Conservation (phyloP, 148 eudicot species). For the Chenopodium quinoa region DNA sequence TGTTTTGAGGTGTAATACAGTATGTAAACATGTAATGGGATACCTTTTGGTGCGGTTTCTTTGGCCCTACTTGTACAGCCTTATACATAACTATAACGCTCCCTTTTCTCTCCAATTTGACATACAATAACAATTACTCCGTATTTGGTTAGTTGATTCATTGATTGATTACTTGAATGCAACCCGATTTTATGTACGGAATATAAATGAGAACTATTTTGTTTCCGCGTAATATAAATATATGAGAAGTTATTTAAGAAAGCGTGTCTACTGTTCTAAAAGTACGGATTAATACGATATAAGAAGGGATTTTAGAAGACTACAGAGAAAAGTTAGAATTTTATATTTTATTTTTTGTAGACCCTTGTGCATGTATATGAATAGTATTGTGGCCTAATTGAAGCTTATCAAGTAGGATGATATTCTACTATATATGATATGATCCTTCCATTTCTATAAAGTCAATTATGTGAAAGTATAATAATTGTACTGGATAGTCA, state of each 20-base stretch:
- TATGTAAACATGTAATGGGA: neutral
- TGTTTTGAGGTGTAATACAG: conserved; percentile 6
- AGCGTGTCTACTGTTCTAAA: too few relatives aligned
- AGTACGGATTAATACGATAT: too few relatives aligned
- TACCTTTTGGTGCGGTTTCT: conserved; percentile 9
- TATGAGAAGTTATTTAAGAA: too few relatives aligned
- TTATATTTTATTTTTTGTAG: neutral
- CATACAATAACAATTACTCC: too few relatives aligned
- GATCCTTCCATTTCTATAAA: neutral
- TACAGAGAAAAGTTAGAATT: too few relatives aligned
- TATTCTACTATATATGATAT: neutral
- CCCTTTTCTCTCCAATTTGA: neutral
- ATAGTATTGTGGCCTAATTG: neutral
- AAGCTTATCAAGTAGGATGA: neutral
- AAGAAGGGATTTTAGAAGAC: too few relatives aligned
- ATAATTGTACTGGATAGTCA: neutral
- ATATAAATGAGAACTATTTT: too few relatives aligned
- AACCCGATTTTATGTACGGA: too few relatives aligned
- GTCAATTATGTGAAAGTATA: neutral
- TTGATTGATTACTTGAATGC: neutral
- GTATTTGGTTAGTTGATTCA: neutral
- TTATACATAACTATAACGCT: neutral
- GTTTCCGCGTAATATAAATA: too few relatives aligned
- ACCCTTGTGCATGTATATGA: neutral
- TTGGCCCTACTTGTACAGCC: neutral